Conservation (phyloP, 139 green algal genomes). For the Nannochloris sp. region DNA sequence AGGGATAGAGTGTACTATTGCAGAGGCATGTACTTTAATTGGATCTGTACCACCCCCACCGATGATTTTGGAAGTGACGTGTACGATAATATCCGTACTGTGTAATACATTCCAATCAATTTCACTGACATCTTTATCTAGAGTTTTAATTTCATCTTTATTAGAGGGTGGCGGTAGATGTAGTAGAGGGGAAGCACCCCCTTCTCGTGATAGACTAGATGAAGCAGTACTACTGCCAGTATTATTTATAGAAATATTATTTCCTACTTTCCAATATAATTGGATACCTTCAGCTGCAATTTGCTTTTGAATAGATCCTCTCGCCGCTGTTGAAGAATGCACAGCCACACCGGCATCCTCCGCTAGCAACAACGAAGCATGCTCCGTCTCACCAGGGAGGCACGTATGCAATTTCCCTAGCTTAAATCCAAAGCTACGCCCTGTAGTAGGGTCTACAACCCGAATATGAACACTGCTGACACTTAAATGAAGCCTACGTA, state of each 20-base stretch:
- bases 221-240: too few species aligned
- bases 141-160: not conserved
- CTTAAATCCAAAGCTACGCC: constrained; percentile 4
- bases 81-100: constrained; percentile 9
- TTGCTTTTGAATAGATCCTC: constrained; percentile 17
- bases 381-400: not conserved
- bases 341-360: not conserved
- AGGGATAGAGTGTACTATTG: constrained; percentile 1
- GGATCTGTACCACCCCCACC: not conserved
- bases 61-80: constrained; percentile 5
- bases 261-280: constrained; percentile 9
- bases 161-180: not conserved
- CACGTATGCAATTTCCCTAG: constrained; percentile 17
- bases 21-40: constrained; percentile 1
- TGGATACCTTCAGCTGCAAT: constrained; percentile 15
- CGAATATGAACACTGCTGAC: constrained; percentile 58
- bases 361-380: not conserved
- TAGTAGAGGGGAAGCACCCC: too few species aligned
- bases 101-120: not conserved
- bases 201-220: too few species aligned
- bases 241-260: too few species aligned
- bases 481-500: constrained; percentile 63
- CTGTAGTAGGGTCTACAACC: constrained; percentile 30
- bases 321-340: not conserved
- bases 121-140: not conserved